Evolutionary conservation across 257 asterid species (phyloP), one percentile per base, ranked within the genome.

Genomic region (Rubia yunnanensis): DNA sequence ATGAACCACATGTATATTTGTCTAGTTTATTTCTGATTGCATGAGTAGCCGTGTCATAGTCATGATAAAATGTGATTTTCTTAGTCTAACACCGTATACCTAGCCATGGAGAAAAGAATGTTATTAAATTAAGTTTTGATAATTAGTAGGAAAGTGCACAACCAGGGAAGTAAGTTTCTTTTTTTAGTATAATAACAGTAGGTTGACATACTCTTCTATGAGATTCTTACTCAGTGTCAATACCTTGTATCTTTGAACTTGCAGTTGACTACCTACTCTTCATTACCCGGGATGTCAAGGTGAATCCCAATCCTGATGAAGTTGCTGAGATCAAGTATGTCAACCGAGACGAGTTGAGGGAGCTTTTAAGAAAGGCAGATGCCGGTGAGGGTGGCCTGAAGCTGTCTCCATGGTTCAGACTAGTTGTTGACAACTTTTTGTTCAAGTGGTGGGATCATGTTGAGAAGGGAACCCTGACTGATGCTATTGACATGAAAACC

Each of bases 251-350:
- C 17, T 44, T 35, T 4, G 58, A n/a, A 55, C 52, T 36, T 71
- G 81, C 89, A 92, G 98, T 92, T 72, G 98, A 92, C 77, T 92
- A 92, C 82, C 98, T 92, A 63, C 95, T 92, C 26, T 92, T 92
- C 83, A 85, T 79, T 14, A 79, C 89, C 26, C 92, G 92, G 61
- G 96, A 92, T 80, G 98, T 88, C 2, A 72, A 65, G 23, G 82
- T 85, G 79, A 70, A 84, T 72, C 98, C 96, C 0, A 88, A 92
- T 70, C 95, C 96, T 0, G 98, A 92, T 66, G 98, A 92, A 77
- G 96, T 92, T 20, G 89, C 92, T 14, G 91, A 80, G 36, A 64
- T 83, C 38, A 88, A 76, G 65, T 88, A 91, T 41, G 85, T 91
- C 73, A 86, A 83, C 72, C 83, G 77, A 17, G 85, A 85, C 10